Evolutionary conservation across 1,284 basidiomycete genomes (phyloP), one percentile per base, ranked within the genome.

Genomic region (Heterobasidion irregulare): DNA sequence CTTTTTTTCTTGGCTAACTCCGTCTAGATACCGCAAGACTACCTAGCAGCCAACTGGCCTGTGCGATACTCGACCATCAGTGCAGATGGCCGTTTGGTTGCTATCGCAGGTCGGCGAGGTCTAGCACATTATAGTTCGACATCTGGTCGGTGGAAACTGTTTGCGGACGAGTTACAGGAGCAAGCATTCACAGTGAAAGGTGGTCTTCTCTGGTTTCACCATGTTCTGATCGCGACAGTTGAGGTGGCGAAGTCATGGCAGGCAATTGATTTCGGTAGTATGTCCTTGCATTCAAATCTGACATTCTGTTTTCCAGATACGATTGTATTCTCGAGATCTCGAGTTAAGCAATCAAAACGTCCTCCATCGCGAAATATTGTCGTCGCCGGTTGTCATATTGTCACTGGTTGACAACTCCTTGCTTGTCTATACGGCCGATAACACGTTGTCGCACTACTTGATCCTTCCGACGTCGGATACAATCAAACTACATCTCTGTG

Each of bases 401-500:
- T 94, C 93, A 7, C 75, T 98, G 6, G 91, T 98, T 56, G 97
- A 98, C 70, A 97, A 96, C 65, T 96, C 94, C 0, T 74, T 99
- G n/a, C 79, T 99, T 50, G 92, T 97, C 15, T 99, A 98, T 70
- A 98, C 94, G 2, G 82, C 86, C n/a, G 95, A 98, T 70, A 99
- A 99, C 67, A 95, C 88, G 33, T 76, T 99, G 51, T 86, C 85
- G 63, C 97, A 99, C 71, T 99, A 92, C 68, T 71, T 98, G 62
- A 92, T 99, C 59, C 79, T 93, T 34, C 91, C 94, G 1, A 94
- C 94, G 0, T 71, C 80, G 13, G 86, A 94, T 52, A 82, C 84
- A 2, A 94, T 97, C 67, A 86, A 86, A 62, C 74, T 99, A 36
- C 89, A 93, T 64, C 70, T 94, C 4, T 98, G 96, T 67, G 96